Percentiles rank a stretch among this genome's conserved stretches.
Evolutionary conservation across 495 filamentous ascomycete genomes (phyloP).

Genomic region (Tuber magnatum): DNA sequence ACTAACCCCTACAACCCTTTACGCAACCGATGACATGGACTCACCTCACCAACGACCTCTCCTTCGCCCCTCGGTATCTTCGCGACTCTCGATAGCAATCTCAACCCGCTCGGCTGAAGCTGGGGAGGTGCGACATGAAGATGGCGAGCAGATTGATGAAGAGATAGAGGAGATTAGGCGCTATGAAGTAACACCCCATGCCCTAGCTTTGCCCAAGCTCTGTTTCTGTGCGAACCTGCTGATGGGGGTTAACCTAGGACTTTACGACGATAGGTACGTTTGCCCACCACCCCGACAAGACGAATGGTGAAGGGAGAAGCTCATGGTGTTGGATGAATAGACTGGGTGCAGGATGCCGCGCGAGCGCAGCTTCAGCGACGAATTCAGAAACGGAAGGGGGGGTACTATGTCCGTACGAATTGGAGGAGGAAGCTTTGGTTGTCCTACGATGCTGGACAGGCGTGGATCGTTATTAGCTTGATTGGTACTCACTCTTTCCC

Average conservation of each 20-base stretch:
- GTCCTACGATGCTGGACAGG: slow-evolving; percentile 92
- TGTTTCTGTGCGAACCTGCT: slow-evolving; percentile 40
- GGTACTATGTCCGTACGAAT: slow-evolving; percentile 67
- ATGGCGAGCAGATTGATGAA: slow-evolving; percentile 62
- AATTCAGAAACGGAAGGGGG: slow-evolving; percentile 63
- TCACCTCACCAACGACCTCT: slow-evolving; percentile 55
- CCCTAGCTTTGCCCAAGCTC: slow-evolving; percentile 11
- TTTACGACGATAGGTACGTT: slow-evolving; percentile 84
- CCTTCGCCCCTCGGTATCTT: slow-evolving; percentile 48
- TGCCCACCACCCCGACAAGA: slow-evolving; percentile 8
- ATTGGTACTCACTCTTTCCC: slow-evolving; percentile 50
- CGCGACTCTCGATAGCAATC: slow-evolving; percentile 60
- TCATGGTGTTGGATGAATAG: slow-evolving; percentile 43
- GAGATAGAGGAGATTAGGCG: slow-evolving; percentile 97
- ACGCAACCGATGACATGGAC: slow-evolving; percentile 55
- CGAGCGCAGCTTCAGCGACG: slow-evolving; percentile 72
- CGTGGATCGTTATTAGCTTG: slow-evolving; percentile 94
- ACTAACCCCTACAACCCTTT: neutral
- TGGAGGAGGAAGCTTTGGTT: slow-evolving; percentile 79
- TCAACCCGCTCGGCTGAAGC: slow-evolving; percentile 44
- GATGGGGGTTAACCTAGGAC: slow-evolving; percentile 43
- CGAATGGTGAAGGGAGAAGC: slow-evolving; percentile 14
- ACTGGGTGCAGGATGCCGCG: slow-evolving; percentile 97
- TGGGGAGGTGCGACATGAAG: slow-evolving; percentile 44
- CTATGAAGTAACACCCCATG: slow-evolving; percentile 60